phyloP scores from a whole-genome alignment of 2,329 filamentous ascomycete genomes.

The Tolypocladium amazonense region DNA sequence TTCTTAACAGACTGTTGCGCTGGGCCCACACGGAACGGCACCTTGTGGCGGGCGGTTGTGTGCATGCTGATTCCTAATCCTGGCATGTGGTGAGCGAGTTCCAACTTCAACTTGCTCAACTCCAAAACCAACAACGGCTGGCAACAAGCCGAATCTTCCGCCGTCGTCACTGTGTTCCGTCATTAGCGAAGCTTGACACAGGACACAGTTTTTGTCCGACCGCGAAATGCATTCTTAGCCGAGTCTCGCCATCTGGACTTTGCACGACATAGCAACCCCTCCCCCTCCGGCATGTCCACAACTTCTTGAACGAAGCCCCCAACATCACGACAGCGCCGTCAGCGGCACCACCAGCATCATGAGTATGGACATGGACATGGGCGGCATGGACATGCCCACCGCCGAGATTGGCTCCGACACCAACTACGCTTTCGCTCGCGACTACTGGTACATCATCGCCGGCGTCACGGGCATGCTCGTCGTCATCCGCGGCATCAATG shows the following conservation, averaged over 20 bases:
- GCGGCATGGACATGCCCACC: constrained; percentile 18
- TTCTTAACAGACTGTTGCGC: background rate
- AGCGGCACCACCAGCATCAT: background rate
- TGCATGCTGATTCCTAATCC: background rate
- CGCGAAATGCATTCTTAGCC: background rate
- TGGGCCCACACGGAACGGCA: background rate
- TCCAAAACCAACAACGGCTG: background rate
- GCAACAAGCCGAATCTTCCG: background rate
- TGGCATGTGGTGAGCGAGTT: background rate
- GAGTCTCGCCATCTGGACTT: background rate
- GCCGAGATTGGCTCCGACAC: constrained; percentile 27
- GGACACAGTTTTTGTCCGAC: background rate
- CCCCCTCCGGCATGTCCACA: background rate
- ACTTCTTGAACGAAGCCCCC: background rate
- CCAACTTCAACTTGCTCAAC: background rate
- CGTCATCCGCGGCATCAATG: constrained; percentile 30
- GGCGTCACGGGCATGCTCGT: constrained; percentile 33
- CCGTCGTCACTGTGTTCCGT: background rate
- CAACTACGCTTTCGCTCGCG: constrained; percentile 41
- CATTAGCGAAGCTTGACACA: background rate
- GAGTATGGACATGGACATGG: constrained; percentile 17
- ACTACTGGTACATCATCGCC: constrained; percentile 50
- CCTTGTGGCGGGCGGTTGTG: background rate
- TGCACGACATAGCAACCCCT: background rate
- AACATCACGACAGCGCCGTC: background rate